Percentiles rank a stretch among this genome's conserved stretches.
phyloP scores from a whole-genome alignment of 108 stramenopile species.

The Conticribra weissflogii region DNA sequence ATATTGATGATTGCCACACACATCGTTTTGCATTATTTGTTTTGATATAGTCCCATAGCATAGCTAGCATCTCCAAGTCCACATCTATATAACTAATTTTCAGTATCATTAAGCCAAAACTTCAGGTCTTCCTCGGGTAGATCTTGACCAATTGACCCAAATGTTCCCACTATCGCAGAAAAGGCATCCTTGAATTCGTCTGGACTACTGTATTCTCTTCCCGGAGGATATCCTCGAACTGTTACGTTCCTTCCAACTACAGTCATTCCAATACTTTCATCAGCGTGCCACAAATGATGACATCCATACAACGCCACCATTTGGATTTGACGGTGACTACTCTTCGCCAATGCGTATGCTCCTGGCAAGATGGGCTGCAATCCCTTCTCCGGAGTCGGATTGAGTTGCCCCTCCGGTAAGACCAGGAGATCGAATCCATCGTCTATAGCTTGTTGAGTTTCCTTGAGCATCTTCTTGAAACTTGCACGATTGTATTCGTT shows the following conservation, averaged over 20 bases:
- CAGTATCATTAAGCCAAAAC: slow-evolving; percentile 16
- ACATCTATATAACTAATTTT: too few species aligned
- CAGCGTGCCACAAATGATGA: slow-evolving; percentile 79
- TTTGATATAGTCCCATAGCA: too few species aligned
- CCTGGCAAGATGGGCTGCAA: slow-evolving; percentile 72
- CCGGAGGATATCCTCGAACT: slow-evolving; percentile 59
- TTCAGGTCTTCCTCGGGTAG: slow-evolving; percentile 33
- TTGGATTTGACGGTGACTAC: slow-evolving; percentile 72
- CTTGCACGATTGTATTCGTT: slow-evolving; percentile 76
- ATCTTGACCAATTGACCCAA: slow-evolving; percentile 66
- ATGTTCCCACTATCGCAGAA: slow-evolving; percentile 68
- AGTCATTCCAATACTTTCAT: slow-evolving; percentile 71
- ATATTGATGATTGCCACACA: too few species aligned
- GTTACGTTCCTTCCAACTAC: slow-evolving; percentile 52
- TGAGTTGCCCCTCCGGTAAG: slow-evolving; percentile 86
- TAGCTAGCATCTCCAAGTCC: too few species aligned
- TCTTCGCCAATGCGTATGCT: slow-evolving; percentile 73
- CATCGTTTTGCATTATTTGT: too few species aligned
- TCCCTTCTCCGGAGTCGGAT: slow-evolving; percentile 76
- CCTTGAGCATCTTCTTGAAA: slow-evolving; percentile 69
- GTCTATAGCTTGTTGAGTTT: slow-evolving; percentile 64
- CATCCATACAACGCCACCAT: slow-evolving; percentile 79
- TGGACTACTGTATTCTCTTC: slow-evolving; percentile 36
- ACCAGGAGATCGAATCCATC: slow-evolving; percentile 88
- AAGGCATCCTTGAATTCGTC: slow-evolving; percentile 73